Conservation (phyloP, 2,329 filamentous ascomycete species). For the Colletotrichum viniferum region DNA sequence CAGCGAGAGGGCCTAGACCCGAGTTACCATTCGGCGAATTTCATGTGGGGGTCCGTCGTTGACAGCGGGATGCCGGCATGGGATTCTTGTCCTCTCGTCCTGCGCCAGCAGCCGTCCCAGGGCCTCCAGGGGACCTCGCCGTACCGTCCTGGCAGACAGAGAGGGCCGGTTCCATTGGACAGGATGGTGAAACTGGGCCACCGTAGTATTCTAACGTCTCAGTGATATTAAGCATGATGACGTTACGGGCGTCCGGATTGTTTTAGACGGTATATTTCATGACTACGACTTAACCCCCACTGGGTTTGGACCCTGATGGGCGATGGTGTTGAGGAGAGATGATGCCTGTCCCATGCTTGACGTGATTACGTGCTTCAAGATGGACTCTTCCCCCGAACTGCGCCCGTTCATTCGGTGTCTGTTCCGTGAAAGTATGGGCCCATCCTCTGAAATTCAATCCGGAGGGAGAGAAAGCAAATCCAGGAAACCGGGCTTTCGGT, state of each 20-base stretch:
- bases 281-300: not conserved
- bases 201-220: not conserved
- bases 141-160: not conserved
- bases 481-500: not conserved
- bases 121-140: not conserved
- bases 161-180: not conserved
- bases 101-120: not conserved
- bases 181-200: not conserved
- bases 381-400: not conserved
- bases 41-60: not conserved
- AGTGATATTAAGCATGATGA: not conserved
- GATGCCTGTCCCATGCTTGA: not conserved
- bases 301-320: not conserved
- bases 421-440: not conserved
- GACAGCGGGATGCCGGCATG: constrained; percentile 7
- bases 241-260: not conserved
- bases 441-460: not conserved
- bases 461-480: not conserved
- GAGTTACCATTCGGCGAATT: not conserved
- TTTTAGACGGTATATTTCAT: not conserved
- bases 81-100: not conserved
- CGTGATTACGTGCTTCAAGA: not conserved
- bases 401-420: not conserved
- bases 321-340: not conserved
- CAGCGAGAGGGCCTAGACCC: not conserved